Evolutionary conservation across 139 green algal genomes (phyloP).

Genomic region (Auxenochlorella pyrenoidosa): DNA sequence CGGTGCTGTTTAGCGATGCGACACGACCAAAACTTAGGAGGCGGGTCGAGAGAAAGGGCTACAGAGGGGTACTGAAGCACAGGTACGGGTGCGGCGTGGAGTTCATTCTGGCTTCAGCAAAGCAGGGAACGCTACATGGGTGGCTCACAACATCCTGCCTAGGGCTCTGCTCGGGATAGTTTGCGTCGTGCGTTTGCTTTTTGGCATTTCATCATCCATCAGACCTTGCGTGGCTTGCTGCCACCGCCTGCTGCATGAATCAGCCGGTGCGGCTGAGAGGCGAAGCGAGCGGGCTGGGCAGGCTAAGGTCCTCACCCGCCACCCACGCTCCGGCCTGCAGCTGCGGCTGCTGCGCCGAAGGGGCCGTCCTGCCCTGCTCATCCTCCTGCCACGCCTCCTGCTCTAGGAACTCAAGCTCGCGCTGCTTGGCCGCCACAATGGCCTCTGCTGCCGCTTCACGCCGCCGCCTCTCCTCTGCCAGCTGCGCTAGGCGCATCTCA

Average conservation of each 20-base stretch:
- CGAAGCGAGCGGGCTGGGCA: background rate
- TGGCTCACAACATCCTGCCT: no score
- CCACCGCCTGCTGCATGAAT: background rate
- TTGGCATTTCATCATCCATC: no score
- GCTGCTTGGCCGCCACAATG: background rate
- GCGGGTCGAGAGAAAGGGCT: no score
- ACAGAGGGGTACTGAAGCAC: no score
- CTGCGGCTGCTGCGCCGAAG: background rate
- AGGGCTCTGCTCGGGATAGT: no score
- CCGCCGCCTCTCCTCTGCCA: slow-evolving; percentile 6
- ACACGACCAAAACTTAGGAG: no score
- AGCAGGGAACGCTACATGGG: no score
- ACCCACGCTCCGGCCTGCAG: background rate
- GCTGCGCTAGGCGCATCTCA: slow-evolving; percentile 6
- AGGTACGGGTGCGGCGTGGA: no score
- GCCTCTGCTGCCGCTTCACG: background rate
- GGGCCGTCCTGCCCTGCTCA: background rate
- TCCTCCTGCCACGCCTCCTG: background rate
- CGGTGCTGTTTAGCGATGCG: background rate
- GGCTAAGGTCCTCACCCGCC: background rate
- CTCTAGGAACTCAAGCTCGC: slow-evolving; percentile 6
- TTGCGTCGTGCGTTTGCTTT: no score
- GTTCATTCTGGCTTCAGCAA: no score
- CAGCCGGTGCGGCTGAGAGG: background rate
- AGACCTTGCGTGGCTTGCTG: no score